Evolutionary conservation across 164 flowering plant genomes (phyloP).

Genomic region (Pachysandra terminalis): DNA sequence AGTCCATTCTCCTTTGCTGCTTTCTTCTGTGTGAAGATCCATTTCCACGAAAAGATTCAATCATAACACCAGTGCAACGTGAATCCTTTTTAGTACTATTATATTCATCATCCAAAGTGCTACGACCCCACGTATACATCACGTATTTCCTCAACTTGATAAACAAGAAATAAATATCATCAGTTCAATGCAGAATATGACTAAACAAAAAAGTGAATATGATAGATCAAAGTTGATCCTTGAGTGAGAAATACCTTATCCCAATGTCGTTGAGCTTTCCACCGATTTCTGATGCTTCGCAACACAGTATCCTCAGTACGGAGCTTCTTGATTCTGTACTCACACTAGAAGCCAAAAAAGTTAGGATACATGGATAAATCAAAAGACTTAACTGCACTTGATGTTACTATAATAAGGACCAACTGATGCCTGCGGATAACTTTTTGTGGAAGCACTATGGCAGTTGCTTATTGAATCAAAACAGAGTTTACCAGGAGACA

Average conservation of each 20-base stretch:
- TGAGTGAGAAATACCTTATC: conserved; percentile 52
- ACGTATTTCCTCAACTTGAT: conserved; percentile 88
- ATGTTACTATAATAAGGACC: too few species aligned
- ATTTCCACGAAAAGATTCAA: conserved; percentile 23
- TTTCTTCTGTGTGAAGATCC: conserved; percentile 36
- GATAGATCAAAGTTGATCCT: background rate
- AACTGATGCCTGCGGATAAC: too few species aligned
- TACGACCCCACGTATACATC: conserved; percentile 68
- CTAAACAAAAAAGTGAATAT: background rate
- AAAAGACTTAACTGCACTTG: too few species aligned
- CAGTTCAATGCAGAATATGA: conserved; percentile 12
- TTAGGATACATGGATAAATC: conserved; percentile 3
- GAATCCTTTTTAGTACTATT: conserved; percentile 17
- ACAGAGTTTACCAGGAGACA: too few species aligned
- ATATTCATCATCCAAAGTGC: conserved; percentile 35
- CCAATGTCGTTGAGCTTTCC: conserved; percentile 79
- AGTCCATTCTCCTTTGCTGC: conserved; percentile 24
- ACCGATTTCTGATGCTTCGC: conserved; percentile 61
- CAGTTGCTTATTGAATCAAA: too few species aligned
- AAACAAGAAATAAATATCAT: conserved; percentile 10
- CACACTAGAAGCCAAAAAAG: conserved; percentile 49
- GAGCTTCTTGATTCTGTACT: conserved; percentile 73
- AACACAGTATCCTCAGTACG: conserved; percentile 74
- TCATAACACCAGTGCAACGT: conserved; percentile 26
- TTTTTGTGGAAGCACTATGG: too few species aligned